A percentile compares a stretch with the other conserved stretches of the same genome.
These are phyloP conservation scores for Leccinum incarnatum DNA, from an alignment of 768 basidiomycete species.

Conservation along the genomic window DNA sequence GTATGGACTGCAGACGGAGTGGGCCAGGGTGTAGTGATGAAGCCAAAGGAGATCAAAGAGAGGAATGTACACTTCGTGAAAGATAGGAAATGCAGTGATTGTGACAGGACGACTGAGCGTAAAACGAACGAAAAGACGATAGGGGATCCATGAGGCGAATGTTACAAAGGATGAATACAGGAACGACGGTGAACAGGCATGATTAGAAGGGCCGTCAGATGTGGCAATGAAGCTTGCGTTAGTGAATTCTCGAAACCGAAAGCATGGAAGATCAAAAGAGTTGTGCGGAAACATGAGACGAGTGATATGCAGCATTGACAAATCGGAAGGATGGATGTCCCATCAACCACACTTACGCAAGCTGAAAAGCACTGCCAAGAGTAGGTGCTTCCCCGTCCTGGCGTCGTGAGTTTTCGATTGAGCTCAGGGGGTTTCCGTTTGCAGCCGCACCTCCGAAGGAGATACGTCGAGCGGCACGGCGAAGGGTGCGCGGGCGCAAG, in stretches of 20 bases:
- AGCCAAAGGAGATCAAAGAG: background rate
- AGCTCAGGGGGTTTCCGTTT: conserved; percentile 35
- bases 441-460: conserved; percentile 56
- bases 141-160: background rate
- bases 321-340: background rate
- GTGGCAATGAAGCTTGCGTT: background rate
- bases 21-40: background rate
- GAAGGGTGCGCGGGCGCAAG: conserved; percentile 28
- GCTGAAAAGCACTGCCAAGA: conserved; percentile 73
- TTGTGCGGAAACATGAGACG: background rate
- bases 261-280: background rate
- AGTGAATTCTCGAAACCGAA: background rate
- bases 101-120: background rate
- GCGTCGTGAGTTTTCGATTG: conserved; percentile 25
- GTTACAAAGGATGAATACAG: background rate
- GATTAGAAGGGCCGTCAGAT: background rate
- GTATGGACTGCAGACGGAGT: conserved; percentile 2
- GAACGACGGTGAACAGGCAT: conserved; percentile 5
- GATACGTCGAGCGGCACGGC: conserved; percentile 51
- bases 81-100: background rate
- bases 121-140: conserved; percentile 9
- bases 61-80: conserved; percentile 1
- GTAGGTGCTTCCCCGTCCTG: conserved; percentile 35
- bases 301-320: conserved; percentile 12
- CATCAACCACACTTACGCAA: conserved; percentile 38